phyloP scores from a whole-genome alignment of 805 yeast genomes.

The Yarrowia phangngaensis region DNA sequence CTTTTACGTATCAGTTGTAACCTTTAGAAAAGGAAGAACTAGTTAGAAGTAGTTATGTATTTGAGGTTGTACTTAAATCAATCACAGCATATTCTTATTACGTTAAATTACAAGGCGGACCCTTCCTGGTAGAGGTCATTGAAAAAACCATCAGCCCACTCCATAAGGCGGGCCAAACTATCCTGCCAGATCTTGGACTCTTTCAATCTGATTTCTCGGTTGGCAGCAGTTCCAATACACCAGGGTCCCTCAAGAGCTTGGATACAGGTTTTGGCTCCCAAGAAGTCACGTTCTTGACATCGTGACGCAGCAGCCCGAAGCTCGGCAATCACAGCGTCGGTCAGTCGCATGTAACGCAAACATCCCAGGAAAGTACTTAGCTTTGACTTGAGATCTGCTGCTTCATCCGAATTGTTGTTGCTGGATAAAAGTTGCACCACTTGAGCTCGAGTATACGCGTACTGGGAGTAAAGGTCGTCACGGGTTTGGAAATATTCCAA shows the following conservation, averaged over 20 bases:
- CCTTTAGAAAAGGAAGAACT: too few relatives aligned
- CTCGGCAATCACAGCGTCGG: slow-evolving; percentile 4
- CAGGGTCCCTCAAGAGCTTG: slow-evolving; percentile 20
- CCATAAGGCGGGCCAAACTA: slow-evolving; percentile 1
- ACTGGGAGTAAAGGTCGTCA: slow-evolving; percentile 3
- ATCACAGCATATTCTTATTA: too few relatives aligned
- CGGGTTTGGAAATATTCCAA: background rate
- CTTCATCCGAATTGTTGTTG: background rate
- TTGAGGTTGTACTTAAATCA: too few relatives aligned
- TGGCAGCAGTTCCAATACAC: slow-evolving; percentile 6
- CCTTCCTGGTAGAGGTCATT: slow-evolving; percentile 11
- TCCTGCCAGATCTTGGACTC: slow-evolving; percentile 5
- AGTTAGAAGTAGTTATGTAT: too few relatives aligned
- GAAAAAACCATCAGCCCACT: slow-evolving; percentile 14
- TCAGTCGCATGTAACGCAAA: slow-evolving; percentile 11
- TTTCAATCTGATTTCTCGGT: slow-evolving; percentile 1
- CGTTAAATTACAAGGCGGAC: slow-evolving; percentile 17
- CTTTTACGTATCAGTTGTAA: too few relatives aligned
- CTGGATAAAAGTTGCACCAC: slow-evolving; percentile 6
- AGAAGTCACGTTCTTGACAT: background rate
- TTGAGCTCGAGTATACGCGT: background rate
- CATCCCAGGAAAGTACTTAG: slow-evolving; percentile 6
- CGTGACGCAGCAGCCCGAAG: background rate
- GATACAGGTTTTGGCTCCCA: slow-evolving; percentile 4
- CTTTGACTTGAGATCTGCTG: background rate